phyloP scores from a whole-genome alignment of 345 rosid genomes.

The Lagerstroemia speciosa region DNA sequence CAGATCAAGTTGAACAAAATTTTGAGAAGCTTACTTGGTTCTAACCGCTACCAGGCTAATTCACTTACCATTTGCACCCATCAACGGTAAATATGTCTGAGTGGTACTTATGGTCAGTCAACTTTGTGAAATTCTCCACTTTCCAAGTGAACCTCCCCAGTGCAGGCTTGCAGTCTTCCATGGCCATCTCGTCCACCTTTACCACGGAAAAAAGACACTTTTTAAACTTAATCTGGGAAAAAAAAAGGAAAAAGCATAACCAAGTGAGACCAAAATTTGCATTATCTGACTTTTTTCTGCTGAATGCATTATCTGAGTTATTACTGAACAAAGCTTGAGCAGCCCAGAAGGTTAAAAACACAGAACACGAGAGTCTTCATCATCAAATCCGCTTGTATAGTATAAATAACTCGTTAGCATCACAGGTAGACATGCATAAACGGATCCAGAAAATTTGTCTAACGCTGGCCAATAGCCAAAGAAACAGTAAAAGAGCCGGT shows the following conservation, averaged over 20 bases:
- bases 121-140: conserved; percentile 4
- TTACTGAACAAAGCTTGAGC: not conserved
- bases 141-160: conserved; percentile 6
- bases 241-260: not conserved
- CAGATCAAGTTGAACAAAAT: not conserved
- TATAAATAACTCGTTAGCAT: no score
- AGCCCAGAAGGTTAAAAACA: not conserved
- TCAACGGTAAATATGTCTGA: not conserved
- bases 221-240: no score
- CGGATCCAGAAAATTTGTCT: no score
- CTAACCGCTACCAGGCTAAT: not conserved
- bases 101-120: not conserved
- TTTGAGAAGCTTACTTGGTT: not conserved
- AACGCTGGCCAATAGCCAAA: no score
- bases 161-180: conserved; percentile 1
- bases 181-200: not conserved
- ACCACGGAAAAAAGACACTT: no score
- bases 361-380: no score
- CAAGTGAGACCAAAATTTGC: not conserved
- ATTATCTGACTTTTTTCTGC: not conserved
- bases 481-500: no score
- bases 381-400: no score
- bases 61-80: conserved; percentile 6
- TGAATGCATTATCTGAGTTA: not conserved
- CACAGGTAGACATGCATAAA: no score